Conservation (phyloP, 73 alveolate species). For the Paraurostyla sp. region DNA sequence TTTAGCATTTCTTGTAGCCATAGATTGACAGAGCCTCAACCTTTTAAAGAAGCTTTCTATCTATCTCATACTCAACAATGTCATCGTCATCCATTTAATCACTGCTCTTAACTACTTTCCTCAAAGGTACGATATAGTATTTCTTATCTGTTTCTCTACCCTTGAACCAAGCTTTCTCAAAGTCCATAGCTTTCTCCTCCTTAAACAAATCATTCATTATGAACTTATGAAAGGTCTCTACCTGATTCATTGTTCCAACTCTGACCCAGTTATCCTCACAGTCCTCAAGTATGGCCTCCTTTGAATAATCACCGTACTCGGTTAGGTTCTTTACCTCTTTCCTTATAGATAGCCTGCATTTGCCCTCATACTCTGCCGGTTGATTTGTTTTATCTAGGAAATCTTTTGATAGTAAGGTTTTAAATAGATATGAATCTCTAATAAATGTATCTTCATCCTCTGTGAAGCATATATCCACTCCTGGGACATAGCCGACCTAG, state of each 20-base stretch:
- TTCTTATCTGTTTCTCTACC: conserved; percentile 14
- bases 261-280: background rate
- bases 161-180: background rate
- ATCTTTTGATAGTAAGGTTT: background rate
- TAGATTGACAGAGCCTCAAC: background rate
- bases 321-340: background rate
- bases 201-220: conserved; percentile 22
- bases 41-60: background rate
- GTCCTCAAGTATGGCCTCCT: background rate
- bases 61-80: conserved; percentile 21
- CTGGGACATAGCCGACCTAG: conserved; percentile 49
- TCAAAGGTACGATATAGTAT: conserved; percentile 40
- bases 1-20: conserved; percentile 15
- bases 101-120: background rate
- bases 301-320: background rate
- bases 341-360: background rate
- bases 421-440: conserved; percentile 33
- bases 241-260: conserved; percentile 31
- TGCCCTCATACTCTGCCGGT: background rate
- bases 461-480: conserved; percentile 33
- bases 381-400: background rate
- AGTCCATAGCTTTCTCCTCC: conserved; percentile 7
- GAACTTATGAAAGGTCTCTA: conserved; percentile 43
- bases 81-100: too few species aligned
- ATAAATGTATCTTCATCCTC: conserved; percentile 25